Conservation (phyloP, 2,329 filamentous ascomycete genomes). For the Seiridium cupressi region DNA sequence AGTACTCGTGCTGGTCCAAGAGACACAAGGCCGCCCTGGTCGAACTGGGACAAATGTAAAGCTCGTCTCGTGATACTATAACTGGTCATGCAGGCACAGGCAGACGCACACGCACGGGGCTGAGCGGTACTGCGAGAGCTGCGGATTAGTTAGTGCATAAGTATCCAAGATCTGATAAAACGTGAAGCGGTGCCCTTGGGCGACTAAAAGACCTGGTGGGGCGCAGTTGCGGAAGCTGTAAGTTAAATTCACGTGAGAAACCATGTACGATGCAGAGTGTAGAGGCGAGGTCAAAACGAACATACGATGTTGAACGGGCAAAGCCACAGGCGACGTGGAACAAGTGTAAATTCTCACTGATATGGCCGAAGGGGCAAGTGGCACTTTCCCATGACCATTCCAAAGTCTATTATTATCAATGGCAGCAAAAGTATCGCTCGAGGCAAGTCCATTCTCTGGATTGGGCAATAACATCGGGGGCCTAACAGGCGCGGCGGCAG, state of each 20-base stretch:
- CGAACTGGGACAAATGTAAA: not conserved
- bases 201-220: not conserved
- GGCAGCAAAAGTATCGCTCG: not conserved
- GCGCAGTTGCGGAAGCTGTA: not conserved
- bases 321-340: not conserved
- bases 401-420: too few species aligned
- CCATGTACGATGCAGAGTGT: not conserved
- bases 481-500: too few species aligned
- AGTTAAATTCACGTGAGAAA: not conserved
- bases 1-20: too few species aligned
- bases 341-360: not conserved
- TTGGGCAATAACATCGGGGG: not conserved
- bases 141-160: not conserved
- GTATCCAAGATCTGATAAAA: slow-evolving; percentile 5
- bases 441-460: not conserved
- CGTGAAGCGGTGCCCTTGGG: not conserved
- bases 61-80: not conserved
- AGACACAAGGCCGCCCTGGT: not conserved
- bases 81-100: not conserved
- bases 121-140: not conserved
- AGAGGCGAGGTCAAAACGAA: not conserved
- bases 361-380: not conserved
- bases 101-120: not conserved
- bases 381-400: not conserved
- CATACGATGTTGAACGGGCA: not conserved